Evolutionary conservation across 768 basidiomycete genomes (phyloP).

Genomic region (Hydnomerulius pinastri): DNA sequence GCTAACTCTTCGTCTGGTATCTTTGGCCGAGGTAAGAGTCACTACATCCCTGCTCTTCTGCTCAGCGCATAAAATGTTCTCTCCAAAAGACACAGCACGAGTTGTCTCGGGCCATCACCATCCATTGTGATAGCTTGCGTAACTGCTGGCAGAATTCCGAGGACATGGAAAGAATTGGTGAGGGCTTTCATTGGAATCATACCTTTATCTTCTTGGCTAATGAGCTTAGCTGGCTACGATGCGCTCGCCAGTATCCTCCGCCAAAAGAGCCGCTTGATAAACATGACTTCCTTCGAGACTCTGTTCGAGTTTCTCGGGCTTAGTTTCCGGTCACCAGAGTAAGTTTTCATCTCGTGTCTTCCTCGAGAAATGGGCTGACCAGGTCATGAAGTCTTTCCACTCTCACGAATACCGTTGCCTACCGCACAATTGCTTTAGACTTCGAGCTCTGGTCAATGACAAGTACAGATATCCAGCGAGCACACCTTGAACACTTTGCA

Average conservation of each 20-base stretch:
- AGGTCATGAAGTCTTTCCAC: constrained; percentile 67
- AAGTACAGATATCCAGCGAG: constrained; percentile 68
- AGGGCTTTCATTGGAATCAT: constrained; percentile 34
- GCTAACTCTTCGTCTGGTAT: constrained; percentile 70
- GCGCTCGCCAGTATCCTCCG: constrained; percentile 75
- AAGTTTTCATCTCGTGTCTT: constrained; percentile 24
- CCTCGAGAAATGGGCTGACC: background rate
- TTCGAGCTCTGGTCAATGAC: constrained; percentile 88
- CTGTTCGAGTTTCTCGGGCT: constrained; percentile 86
- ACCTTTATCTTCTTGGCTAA: constrained; percentile 4
- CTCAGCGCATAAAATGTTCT: background rate
- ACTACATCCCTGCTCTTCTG: background rate
- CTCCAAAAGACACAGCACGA: constrained; percentile 67
- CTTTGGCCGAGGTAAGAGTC: constrained; percentile 65
- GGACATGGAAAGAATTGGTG: constrained; percentile 89
- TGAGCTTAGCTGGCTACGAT: constrained; percentile 78
- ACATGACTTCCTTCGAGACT: constrained; percentile 78
- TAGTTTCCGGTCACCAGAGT: constrained; percentile 83
- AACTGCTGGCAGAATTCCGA: constrained; percentile 94
- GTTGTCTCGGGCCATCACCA: constrained; percentile 67
- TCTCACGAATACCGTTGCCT: constrained; percentile 79
- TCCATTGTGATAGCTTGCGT: constrained; percentile 75
- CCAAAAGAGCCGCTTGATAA: constrained; percentile 71
- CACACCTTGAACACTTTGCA: constrained; percentile 80
- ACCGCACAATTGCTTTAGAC: constrained; percentile 81